phyloP scores from a whole-genome alignment of 2,329 filamentous ascomycete genomes.

The Thyridium curvatum region DNA sequence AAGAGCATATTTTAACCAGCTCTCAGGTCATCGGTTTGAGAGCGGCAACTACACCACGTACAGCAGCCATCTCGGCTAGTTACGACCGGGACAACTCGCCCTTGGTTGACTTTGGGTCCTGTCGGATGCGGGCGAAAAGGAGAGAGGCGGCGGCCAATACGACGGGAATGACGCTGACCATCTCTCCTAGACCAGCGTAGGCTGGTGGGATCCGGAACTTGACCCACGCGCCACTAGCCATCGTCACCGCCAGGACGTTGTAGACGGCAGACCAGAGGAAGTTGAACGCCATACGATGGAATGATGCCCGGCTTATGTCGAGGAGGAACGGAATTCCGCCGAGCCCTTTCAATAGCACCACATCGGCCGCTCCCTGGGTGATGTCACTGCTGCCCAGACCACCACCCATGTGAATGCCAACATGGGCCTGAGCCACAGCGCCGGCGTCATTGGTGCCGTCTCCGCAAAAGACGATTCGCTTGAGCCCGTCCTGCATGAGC shows the following conservation, averaged over 20 bases:
- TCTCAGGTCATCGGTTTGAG: no score
- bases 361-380: conserved; percentile 48
- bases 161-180: conserved; percentile 60
- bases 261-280: conserved; percentile 58
- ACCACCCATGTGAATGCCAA: conserved; percentile 53
- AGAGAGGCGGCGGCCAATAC: conserved; percentile 25
- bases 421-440: conserved; percentile 51
- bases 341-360: conserved; percentile 48
- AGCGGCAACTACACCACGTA: no score
- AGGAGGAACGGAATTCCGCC: conserved; percentile 44
- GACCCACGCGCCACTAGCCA: conserved; percentile 54
- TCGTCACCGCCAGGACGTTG: conserved; percentile 53
- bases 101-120: no score
- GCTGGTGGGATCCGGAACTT: conserved; percentile 40
- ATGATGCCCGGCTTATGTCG: conserved; percentile 30
- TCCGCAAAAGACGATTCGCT: conserved; percentile 48
- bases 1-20: no score
- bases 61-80: no score
- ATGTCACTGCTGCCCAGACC: conserved; percentile 38
- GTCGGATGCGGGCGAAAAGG: no score
- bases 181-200: conserved; percentile 55
- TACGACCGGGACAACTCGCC: no score
- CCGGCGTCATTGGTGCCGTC: conserved; percentile 61
- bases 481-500: conserved; percentile 17
- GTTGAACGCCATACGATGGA: conserved; percentile 48